Evolutionary conservation across 1,284 basidiomycete genomes (phyloP), one percentile per base, ranked within the genome.

Genomic region (Malassezia dermatis): DNA sequence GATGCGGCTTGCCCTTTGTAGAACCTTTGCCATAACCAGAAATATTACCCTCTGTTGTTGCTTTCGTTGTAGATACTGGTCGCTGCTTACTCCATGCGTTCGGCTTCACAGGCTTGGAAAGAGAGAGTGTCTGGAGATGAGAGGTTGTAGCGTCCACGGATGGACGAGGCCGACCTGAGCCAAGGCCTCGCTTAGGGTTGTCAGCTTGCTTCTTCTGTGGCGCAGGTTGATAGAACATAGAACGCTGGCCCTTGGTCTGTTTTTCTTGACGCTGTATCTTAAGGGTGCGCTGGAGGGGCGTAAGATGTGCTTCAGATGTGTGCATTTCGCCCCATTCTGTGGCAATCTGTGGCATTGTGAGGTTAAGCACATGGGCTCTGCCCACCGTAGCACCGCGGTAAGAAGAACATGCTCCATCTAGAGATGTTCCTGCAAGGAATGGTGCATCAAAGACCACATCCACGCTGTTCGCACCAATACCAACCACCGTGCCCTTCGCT

Each of bases 391-490:
- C 69, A 17, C 65, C 61, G 28, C 62, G 58, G 39, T 65, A 65
- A 11, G 58, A 53, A 10, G 48, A 39, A 48, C 58, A 66, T 7
- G 62, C 31, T 63, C 88, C 87, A n/a, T 83, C 83, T 4, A 98
- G 78, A 0, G 86, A 94, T 2, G 82, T 81, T 10, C 94, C 93
- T 30, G 89, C 84, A 81, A 99, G 87, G 78, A 96, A 98, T 0
- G 89, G 81, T 19, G 86, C 83, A 75, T 98, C 94, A 85, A 94
- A 98, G 0, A 94, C 82, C n/a, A 98, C 85, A 73, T 98, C 94
- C 80, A 98, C 86, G 10, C 85, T 83, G 52, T 57, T 58, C 68
- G 85, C 86, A 11, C 83, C 78, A 66, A 98, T 78, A 4, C 91
- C 89, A 50, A 98, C 82, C 15, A 96, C 89, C 8, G 93, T 88